Evolutionary conservation across 495 filamentous ascomycete genomes (phyloP), one percentile per base, ranked within the genome.

Genomic region (Talaromyces adpressus): DNA sequence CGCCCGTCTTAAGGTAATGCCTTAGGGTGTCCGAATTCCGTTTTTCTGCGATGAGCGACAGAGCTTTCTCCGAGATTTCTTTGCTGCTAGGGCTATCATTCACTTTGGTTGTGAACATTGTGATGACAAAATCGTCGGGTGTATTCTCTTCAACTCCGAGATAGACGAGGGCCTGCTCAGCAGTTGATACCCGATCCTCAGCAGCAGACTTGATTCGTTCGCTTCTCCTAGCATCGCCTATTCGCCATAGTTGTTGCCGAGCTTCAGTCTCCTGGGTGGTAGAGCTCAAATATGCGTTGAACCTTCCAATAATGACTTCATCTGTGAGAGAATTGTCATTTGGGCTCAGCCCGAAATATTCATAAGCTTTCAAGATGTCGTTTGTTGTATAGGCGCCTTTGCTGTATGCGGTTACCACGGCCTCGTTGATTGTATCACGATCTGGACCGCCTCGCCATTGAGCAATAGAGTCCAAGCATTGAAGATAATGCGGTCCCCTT

Each of bases 111-210:
- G 80, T 81, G 61, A 76, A 85, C 76, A 86, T 79, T 8, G 85
- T 77, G 41, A 82, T 73, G 16, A 89, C 73, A 63, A 85, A 87
- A 25, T 88, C 84, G 68, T 89, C 86, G 0, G 74, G 63, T 5
- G 78, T 82, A n/a, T 71, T 65, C 60, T 77, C 70, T 47, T 78
- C 73, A 8, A 84, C 79, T 32, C 80, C 84, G 20, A 89, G 73
- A 68, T 80, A 89, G 5, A 81, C 70, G 18, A 86, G 71, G 4
- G 87, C 86, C 69, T 89, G 85, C 59, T 85, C 81, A 58, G 83
- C 84, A 16, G 77, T 87, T 34, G 82, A 75, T n/a, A 89, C 78
- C 29, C 82, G 78, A 60, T 87, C 79, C 66, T 84, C 80, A 6
- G 85, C 81, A 3, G 80, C 80, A 47, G 79, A 73, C 66, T 81